Evolutionary conservation across 2,329 filamentous ascomycete species (phyloP), one percentile per base, ranked within the genome.

Genomic region (Colletotrichum tofieldiae): DNA sequence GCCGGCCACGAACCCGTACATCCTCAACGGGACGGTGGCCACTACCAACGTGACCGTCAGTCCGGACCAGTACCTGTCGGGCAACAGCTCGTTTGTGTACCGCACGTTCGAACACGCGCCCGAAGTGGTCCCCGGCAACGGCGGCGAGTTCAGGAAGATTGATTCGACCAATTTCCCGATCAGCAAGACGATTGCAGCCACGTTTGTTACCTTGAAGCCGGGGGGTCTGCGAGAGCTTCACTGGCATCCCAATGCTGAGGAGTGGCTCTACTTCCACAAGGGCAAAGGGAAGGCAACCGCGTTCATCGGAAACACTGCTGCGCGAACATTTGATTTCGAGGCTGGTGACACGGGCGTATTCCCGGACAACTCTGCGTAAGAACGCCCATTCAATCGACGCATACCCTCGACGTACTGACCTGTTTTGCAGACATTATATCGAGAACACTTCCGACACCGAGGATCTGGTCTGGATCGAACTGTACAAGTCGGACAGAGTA

Each of bases 201-300:
- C 90, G 0, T 86, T 92, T 72, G 90, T 93, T 1, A 88, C 87
- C 0, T 84, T 93, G 12, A 86, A 92, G 81, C 92, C 92, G 0
- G 86, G 86, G 49, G 91, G 86, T 1, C 80, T 93, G 51, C 83
- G 92, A 37, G 91, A 93, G 81, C 82, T 93, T 39, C 91, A 93
- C 77, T 93, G 91, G 92, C 91, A 93, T 78, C 91, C 91, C 1
- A 93, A 91, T 76, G 89, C 89, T 6, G 90, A 93, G 75, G 91
- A 93, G 78, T 93, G 92, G 91, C 80, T 93, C 2, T 93, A 93
- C 81, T 93, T 93, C 82, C 90, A 92, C 78, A 83, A 88, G 71
- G 92, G 91, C 32, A 80, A 84, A 2, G 91, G 83, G 0, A 87
- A 88, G 35, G 91, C 91, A 0, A 93, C 90, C 0, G 88, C 92